A percentile compares a stretch with the other conserved stretches of the same genome.
phyloP scores from a whole-genome alignment of 129 eudicot species.

The Flaveria bidentis region DNA sequence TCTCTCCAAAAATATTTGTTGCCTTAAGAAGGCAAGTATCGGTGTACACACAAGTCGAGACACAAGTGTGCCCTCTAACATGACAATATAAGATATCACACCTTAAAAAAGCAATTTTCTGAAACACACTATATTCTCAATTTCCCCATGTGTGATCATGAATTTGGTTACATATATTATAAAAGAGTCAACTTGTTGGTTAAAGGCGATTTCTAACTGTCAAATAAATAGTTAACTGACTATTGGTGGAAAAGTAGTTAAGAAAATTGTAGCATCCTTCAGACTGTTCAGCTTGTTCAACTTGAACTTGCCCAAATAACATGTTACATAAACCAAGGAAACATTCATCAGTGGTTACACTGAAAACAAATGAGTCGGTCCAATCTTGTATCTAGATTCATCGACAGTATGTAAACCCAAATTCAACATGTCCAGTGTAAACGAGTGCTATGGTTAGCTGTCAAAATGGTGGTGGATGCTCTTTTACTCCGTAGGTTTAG shows the following conservation, averaged over 20 bases:
- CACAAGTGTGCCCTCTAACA: no score
- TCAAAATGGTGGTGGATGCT: neutral
- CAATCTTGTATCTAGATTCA: neutral
- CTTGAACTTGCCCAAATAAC: neutral
- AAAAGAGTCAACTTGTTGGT: neutral
- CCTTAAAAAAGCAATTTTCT: no score
- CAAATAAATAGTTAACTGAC: neutral
- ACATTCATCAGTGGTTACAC: neutral
- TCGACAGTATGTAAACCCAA: neutral
- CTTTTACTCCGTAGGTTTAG: constrained; percentile 49
- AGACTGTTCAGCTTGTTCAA: neutral
- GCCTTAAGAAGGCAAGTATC: no score
- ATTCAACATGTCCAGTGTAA: constrained; percentile 15
- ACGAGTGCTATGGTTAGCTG: constrained; percentile 22
- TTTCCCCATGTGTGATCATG: no score
- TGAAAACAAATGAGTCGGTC: neutral
- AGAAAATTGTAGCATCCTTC: neutral
- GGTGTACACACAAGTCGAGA: no score
- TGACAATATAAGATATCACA: no score
- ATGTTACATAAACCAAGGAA: neutral
- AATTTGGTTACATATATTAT: neutral
- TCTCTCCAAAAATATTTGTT: no score
- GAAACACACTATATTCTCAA: neutral
- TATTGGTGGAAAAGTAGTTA: neutral
- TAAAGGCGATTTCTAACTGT: no score